Evolutionary conservation across 176 grass and related monocot species (phyloP).

Genomic region (Ananas comosus): DNA sequence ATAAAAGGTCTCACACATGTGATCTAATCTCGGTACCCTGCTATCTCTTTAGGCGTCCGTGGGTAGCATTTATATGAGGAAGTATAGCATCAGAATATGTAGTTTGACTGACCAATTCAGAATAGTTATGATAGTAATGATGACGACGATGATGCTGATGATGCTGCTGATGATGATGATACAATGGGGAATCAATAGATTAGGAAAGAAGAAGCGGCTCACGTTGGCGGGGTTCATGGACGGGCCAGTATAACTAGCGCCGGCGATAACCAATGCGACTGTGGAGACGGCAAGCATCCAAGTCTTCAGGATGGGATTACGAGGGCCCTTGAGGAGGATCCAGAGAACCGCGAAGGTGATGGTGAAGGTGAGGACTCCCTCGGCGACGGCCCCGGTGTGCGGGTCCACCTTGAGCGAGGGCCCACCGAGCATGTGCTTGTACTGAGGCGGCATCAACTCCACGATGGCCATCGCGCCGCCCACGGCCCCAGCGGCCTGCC

Average conservation of each 20-base stretch:
- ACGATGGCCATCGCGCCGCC: conserved; percentile 48
- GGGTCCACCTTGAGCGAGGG: conserved; percentile 58
- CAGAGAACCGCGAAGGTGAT: conserved; percentile 51
- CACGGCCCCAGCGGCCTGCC: conserved; percentile 54
- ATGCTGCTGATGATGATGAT: not conserved
- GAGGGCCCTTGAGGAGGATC: conserved; percentile 45
- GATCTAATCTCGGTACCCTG: too few species aligned
- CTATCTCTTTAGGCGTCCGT: too few species aligned
- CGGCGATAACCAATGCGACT: conserved; percentile 36
- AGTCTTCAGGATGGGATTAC: conserved; percentile 42
- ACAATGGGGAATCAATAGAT: not conserved
- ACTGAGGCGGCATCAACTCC: conserved; percentile 47
- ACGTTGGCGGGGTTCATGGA: conserved; percentile 84
- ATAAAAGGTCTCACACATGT: too few species aligned
- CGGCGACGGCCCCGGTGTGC: conserved; percentile 50
- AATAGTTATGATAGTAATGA: not conserved
- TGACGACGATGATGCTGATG: too few species aligned
- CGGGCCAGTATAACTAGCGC: conserved; percentile 56
- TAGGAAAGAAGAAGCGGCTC: conserved; percentile 5
- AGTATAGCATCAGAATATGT: too few species aligned
- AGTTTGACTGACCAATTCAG: too few species aligned
- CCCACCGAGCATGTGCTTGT: conserved; percentile 47
- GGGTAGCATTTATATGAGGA: too few species aligned
- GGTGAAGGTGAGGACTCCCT: conserved; percentile 54
- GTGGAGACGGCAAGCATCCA: conserved; percentile 42